These are phyloP conservation scores for Eutrema heterophyllum DNA, from an alignment of 345 rosid species.

Conservation along the genomic window DNA sequence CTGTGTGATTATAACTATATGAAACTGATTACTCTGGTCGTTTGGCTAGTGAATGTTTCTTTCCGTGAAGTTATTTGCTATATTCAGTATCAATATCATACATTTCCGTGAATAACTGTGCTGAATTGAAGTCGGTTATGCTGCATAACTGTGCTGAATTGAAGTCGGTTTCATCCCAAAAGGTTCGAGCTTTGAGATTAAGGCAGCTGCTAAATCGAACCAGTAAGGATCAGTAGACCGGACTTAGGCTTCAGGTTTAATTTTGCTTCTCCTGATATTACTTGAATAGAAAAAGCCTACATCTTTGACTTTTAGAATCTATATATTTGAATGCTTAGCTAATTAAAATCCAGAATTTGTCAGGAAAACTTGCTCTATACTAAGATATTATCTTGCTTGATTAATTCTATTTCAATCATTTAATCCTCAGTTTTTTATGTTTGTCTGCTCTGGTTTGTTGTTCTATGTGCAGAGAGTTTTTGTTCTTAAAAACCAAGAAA, in stretches of 20 bases:
- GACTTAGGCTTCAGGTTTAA: not conserved
- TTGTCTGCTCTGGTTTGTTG: not conserved
- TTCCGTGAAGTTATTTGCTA: not conserved
- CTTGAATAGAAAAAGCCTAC: not conserved
- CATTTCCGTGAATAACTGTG: too few relatives aligned
- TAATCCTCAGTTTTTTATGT: not conserved
- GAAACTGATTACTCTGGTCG: too few relatives aligned
- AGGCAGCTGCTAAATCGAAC: not conserved
- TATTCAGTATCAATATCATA: not conserved
- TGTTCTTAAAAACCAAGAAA: not conserved
- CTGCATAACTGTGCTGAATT: not conserved
- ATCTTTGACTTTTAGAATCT: not conserved
- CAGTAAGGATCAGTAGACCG: not conserved
- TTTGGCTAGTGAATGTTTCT: not conserved
- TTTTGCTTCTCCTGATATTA: not conserved
- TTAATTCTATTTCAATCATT: not conserved
- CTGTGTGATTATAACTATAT: too few relatives aligned
- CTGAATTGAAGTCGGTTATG: too few relatives aligned
- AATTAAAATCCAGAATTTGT: not conserved
- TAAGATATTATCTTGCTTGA: not conserved
- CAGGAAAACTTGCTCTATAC: not conserved
- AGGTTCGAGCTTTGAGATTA: constrained; percentile 5
- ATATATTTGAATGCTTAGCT: not conserved
- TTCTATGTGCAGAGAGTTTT: not conserved
- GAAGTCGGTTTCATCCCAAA: not conserved